Base-by-base conservation (phyloP, 2,329 filamentous ascomycete species). In the Calycina marina region DNA sequence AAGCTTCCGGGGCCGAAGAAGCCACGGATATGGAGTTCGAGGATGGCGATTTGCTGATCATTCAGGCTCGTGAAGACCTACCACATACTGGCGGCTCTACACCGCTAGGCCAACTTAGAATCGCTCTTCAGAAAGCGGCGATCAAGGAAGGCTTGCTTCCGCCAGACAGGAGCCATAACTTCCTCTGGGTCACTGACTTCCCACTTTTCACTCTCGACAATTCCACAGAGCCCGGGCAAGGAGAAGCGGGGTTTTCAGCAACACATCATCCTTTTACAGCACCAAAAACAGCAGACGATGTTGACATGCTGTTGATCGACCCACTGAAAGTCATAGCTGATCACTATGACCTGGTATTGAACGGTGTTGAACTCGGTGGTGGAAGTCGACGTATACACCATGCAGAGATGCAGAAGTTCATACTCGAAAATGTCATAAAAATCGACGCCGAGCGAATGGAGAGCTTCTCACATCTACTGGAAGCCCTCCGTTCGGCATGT, bases 191-290 rank as follows among this genome's bases (percentile, higher is more conserved):
- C 9, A 78, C 69, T 1, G 74, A 88, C 38, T 98, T 98, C 51
- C 90, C 90, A 9, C 72, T 98, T 47, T 98, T 98, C 59, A 85
- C 84, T 1, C 82, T 77, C 0, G 59, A 59, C 6, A 68, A 67
- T 32, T 72, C 69, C 31, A 56, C 58, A 6, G 59, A 67, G 31
- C 62, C 67, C 9, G 61, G 48, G 4, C 86, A 96, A 57, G 84
- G 82, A 32, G 56, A 63, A 14, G 73, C 85, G 1, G 85, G 86
- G 4, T 74, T 96, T 47, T 73, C 77, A 6, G 77, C 88, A 1
- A 93, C 86, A 0, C 90, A 98, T 50, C 90, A 98, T 53, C 90
- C 90, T 0, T 98, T 98, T 57, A 98, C 90, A 0, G 82, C 90
- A 0, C 90, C 90, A 0, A 72, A 81, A 20, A 72, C 72, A 0